Base-by-base conservation (phyloP, 306 rosid species). In the Acacia acuminata region DNA sequence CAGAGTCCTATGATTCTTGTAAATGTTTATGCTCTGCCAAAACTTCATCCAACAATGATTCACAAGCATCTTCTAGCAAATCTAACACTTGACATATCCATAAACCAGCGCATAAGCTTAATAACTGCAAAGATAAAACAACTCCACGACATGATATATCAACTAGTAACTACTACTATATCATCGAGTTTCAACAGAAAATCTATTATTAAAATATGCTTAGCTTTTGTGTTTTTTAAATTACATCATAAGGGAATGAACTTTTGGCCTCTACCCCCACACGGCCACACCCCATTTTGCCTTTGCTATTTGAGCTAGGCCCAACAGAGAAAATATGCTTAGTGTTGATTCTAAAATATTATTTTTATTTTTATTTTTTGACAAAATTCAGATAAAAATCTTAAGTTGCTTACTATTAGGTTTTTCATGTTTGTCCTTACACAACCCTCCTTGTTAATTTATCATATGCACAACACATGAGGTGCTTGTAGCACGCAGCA, bases 21-120 rank as follows among this genome's bases (percentile, higher is more conserved):
- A 84, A 67, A 72, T 73, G 88, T 80, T 89, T 88, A 81, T 93
- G 89, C 86, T 92, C 93, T 53, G 92, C 89, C 90, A 90, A 85
- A 82, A 93, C 84, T 87, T 85, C 85, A 76, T 90, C 92, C 85
- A 95, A 71, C 87, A 96, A 88, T 66, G 96, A 92, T 72, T 86
- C 94, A 68, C 98, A 92, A 19, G 96, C 99, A 90, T 96, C 98
- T 89, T 93, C 97, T 79, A 96, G 98, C 82, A 96, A 75, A 90
- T 93, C 97, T 82, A 96, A 89, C 82, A 96, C 99, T 96, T 93
- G 94, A 40, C 71, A 87, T 63, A 75, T 7, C 12, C 25, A 72
- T 20, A 58, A 73, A 73, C 77, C 82, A 71, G 19, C 77, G 71
- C 61, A 72, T 78, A 48, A 60, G 36, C 53, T 25, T 6, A 4